Base-by-base conservation (phyloP, 2,329 filamentous ascomycete species). In the Talaromyces sp. region DNA sequence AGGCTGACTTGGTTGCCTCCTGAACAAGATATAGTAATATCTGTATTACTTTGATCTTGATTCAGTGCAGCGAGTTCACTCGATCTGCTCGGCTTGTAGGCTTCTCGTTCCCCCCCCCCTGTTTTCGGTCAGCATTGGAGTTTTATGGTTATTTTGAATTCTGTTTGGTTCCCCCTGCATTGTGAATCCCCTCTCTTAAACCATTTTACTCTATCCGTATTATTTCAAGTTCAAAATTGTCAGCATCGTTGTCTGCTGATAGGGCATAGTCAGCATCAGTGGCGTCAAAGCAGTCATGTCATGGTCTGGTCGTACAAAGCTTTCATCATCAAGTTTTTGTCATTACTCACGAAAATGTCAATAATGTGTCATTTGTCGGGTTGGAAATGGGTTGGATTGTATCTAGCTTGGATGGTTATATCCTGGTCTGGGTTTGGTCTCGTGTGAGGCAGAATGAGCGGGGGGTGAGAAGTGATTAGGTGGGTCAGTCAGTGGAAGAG, bases 261-360 rank as follows among this genome's bases (percentile, higher is more conserved):
- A 61, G 33, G 45, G 43, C 59, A 62, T 61, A 39, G 59, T 52
- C 59, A 52, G 59, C 59, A 62, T 54, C 39, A 35, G 49, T 56
- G 50, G 61, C 61, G 61, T 62, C 50, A 47, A 56, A 56, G 56
- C 56, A 59, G 39, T 59, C 56, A 39, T 43, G 27, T 62, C 39
- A 56, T 56, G 37, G n/a, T 62, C 47, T 45, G 25, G 56, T 62
- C 25, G 39, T 61, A 52, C 59, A 61, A 52, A 61, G 45, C 59
- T 52, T 52, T 22, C 11, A 56, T 17, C 19, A 37, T n/a, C 52
- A 56, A 19, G n/a, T 17, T 56, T 56, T 56, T 37, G 52, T 22
- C 33, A 8, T 56, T 56, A 37, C 22, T 37, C 33, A 56, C 52
- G 52, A 56, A 50, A 52, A 39, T 61, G 59, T 61, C 37, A 50